Evolutionary conservation across 768 basidiomycete species (phyloP).

Genomic region (Pulveroboletus sp.): DNA sequence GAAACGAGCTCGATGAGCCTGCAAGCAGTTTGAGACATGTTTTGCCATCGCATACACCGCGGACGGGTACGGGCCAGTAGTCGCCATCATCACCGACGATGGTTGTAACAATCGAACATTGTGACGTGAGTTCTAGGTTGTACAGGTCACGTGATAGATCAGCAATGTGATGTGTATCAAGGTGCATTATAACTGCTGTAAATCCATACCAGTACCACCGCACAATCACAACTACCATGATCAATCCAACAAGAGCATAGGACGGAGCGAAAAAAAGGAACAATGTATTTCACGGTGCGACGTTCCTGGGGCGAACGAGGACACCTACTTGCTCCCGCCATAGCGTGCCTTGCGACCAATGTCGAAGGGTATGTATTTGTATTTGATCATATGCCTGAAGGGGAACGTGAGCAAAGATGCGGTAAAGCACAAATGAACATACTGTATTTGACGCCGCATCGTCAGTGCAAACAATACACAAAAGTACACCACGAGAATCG

Average conservation of each 20-base stretch:
- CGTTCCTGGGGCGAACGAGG: not conserved
- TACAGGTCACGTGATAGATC: conserved; percentile 14
- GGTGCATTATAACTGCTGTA: conserved; percentile 26
- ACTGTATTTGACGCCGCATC: conserved; percentile 96
- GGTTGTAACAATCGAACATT: not conserved
- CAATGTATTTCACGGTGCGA: conserved; percentile 4
- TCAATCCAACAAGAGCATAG: conserved; percentile 12
- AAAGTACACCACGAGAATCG: conserved; percentile 97
- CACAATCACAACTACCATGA: conserved; percentile 17
- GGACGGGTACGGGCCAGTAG: conserved; percentile 19
- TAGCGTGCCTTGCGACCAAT: conserved; percentile 92
- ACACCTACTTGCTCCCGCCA: conserved; percentile 49
- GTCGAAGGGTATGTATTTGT: conserved; percentile 95
- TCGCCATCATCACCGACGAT: conserved; percentile 11
- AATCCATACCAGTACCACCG: conserved; percentile 27
- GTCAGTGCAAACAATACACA: conserved; percentile 92
- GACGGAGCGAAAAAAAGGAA: conserved; percentile 5
- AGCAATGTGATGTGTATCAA: conserved; percentile 8
- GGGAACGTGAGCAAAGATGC: conserved; percentile 6
- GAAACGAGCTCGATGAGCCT: conserved; percentile 26
- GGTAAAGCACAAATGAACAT: conserved; percentile 28
- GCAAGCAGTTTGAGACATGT: conserved; percentile 40
- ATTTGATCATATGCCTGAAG: conserved; percentile 97
- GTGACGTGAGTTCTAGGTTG: too few species aligned
- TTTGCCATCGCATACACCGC: conserved; percentile 37